Conservation (phyloP, 176 grass and related monocot species). For the Paspalum vaginatum region DNA sequence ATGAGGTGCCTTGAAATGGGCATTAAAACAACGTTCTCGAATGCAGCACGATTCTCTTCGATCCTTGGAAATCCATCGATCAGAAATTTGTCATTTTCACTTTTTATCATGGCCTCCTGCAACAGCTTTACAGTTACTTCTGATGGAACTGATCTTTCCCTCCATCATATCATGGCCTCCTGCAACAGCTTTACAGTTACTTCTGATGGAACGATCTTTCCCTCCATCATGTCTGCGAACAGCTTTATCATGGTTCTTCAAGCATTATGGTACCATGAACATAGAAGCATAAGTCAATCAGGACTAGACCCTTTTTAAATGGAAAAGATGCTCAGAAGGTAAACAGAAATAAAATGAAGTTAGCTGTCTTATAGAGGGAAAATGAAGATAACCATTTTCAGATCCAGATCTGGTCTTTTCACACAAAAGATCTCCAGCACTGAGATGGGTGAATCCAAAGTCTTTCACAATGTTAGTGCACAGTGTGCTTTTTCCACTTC, state of each 20-base stretch:
- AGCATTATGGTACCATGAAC: slow-evolving; percentile 28
- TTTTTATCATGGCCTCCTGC: slow-evolving; percentile 76
- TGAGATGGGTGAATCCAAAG: slow-evolving; percentile 91
- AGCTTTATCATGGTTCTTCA: slow-evolving; percentile 89
- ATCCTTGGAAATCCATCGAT: slow-evolving; percentile 94
- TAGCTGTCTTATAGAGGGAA: slow-evolving; percentile 22
- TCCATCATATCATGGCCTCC: slow-evolving; percentile 93
- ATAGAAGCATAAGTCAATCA: slow-evolving; percentile 24
- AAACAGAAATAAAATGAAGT: slow-evolving; percentile 17
- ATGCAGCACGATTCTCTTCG: slow-evolving; percentile 92
- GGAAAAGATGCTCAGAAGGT: neutral
- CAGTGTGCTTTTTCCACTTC: slow-evolving; percentile 92
- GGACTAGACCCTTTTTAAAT: neutral
- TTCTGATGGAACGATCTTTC: slow-evolving; percentile 92
- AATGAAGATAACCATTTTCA: slow-evolving; percentile 67
- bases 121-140: slow-evolving; percentile 90
- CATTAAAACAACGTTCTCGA: slow-evolving; percentile 85
- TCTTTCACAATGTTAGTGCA: slow-evolving; percentile 85
- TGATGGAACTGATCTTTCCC: slow-evolving; percentile 90
- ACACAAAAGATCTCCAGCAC: slow-evolving; percentile 86
- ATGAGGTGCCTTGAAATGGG: slow-evolving; percentile 39
- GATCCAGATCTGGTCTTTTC: slow-evolving; percentile 80
- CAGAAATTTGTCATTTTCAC: slow-evolving; percentile 73
- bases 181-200: slow-evolving; percentile 86
- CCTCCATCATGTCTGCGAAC: slow-evolving; percentile 93